Evolutionary conservation across 164 flowering plant species (phyloP), one percentile per base, ranked within the genome.

Genomic region (Vitis labrusca): DNA sequence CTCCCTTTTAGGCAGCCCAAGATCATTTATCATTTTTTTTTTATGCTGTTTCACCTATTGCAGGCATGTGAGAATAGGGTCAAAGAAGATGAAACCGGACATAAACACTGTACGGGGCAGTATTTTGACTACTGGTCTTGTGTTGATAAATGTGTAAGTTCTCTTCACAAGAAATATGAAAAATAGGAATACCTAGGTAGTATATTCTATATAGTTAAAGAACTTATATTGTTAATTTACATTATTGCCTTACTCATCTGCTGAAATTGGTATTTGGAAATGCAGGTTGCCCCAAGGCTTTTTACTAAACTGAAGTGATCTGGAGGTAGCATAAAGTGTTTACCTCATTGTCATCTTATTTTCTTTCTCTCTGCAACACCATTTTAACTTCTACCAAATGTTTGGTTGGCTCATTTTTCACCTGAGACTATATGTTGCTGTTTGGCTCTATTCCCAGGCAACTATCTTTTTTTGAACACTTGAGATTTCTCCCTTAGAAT

Each of bases 91-190:
- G 92, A 88, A 70, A 66, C 75, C 59, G 98, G 97, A 49, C 87
- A 88, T 74, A 93, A 91, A 73, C 98, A 93, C 72, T 93, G 98
- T 67, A 93, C 98, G 3, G 97, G 97, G 60, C 98, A 93, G 65
- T 91, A 93, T 72, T 93, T 93, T 60, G 98, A 93, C 74, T 93
- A 93, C 72, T 91, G 92, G 92, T 84, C 84, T 16, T 93, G 98
- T 66, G 72, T 93, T 60, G 98, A 93, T 75, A 87, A 87, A 84
- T 88, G 94, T 71, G 98, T 93, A 86, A 85, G 98, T 68, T 16
- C 55, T 59, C 23, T 19, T 23, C 37, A 23, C 47, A 58, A 8
- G 56, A 37, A 29, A 56, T 2, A 50, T 12, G 17, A 44, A 30
- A 57, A 60, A 60, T 60, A 1, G 10, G 0, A 0, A 1, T 23